A percentile compares a stretch with the other conserved stretches of the same genome.
These are phyloP conservation scores for Gautieria morchelliformis DNA, from an alignment of 768 basidiomycete genomes.

Conservation along the genomic window DNA sequence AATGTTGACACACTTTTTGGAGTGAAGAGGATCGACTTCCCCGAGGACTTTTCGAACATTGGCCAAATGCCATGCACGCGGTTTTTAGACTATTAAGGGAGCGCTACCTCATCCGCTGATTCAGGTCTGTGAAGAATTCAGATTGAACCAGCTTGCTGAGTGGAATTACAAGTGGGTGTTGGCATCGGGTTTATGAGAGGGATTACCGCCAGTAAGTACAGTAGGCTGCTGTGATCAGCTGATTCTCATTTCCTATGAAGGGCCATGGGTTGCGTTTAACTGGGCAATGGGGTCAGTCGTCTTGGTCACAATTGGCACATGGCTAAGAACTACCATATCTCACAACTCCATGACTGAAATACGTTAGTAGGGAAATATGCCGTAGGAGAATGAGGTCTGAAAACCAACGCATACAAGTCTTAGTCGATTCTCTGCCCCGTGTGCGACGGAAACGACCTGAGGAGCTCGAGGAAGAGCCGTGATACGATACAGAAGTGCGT, in stretches of 20 bases:
- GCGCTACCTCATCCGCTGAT: too few relatives aligned
- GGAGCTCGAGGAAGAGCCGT: neutral
- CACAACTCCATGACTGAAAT: neutral
- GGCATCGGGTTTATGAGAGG: constrained; percentile 74
- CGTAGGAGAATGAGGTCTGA: constrained; percentile 10
- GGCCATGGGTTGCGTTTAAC: constrained; percentile 56
- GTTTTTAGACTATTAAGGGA: too few relatives aligned
- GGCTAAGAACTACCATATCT: constrained; percentile 35
- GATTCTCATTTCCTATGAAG: constrained; percentile 24
- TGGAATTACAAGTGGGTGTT: constrained; percentile 70
- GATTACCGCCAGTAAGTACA: constrained; percentile 45
- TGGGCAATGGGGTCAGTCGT: constrained; percentile 75
- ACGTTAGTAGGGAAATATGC: constrained; percentile 12
- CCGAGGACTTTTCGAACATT: constrained; percentile 51
- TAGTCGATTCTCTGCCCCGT: constrained; percentile 10
- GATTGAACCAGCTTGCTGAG: constrained; percentile 54
- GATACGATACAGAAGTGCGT: too few relatives aligned
- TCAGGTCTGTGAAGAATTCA: too few relatives aligned
- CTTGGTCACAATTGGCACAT: constrained; percentile 56
- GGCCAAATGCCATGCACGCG: constrained; percentile 64
- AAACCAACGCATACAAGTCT: constrained; percentile 8
- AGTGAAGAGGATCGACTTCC: constrained; percentile 38
- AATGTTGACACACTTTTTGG: constrained; percentile 10
- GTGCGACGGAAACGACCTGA: neutral
- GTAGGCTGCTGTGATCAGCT: neutral